Evolutionary conservation across 768 basidiomycete genomes (phyloP), one percentile per base, ranked within the genome.

Genomic region (Gyrodon lividus): DNA sequence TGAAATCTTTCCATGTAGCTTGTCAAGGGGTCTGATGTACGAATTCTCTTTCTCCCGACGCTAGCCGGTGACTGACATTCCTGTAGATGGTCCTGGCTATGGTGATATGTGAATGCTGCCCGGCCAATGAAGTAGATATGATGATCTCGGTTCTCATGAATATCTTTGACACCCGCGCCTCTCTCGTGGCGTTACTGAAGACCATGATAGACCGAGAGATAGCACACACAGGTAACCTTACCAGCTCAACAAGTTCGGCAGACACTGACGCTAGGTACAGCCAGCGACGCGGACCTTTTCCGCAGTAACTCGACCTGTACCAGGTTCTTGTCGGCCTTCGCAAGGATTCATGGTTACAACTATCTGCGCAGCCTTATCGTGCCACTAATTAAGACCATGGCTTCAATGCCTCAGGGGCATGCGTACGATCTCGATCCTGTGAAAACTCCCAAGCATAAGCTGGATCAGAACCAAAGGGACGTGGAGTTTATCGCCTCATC

Each of bases 181-280:
- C 84, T 3, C 69, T 95, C 23, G 78, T 93, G 70, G 74, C 71
- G 16, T 73, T 98, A 39, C 76, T 96, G 63, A 91, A 91, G 65
- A 77, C 80, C 14, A 83, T 96, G 77, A 86, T 97, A 52, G 89
- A 93, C 62, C 77, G 85, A 45, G 95, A 98, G 69, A 81, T 98
- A 34, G 73, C 81, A 12, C 77, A 79, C 42, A 90, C 90, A 31
- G 82, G 94, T 93, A 61, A 57, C 66, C 17, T 53, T 33, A 22
- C 46, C 26, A 43, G 28, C 13, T 43, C 44, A 20, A 17, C 8
- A 52, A 14, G 12, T 30, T 16, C 23, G 40, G 28, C 19, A 13
- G 23, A 49, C 47, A 44, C 49, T 42, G 46, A 57, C 49, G 38
- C 41, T 30, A 10, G 23, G 38, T 37, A n/a, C 66, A 92, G 94